Conservation (phyloP, 2,329 filamentous ascomycete genomes). For the Dactylellina sp. region DNA sequence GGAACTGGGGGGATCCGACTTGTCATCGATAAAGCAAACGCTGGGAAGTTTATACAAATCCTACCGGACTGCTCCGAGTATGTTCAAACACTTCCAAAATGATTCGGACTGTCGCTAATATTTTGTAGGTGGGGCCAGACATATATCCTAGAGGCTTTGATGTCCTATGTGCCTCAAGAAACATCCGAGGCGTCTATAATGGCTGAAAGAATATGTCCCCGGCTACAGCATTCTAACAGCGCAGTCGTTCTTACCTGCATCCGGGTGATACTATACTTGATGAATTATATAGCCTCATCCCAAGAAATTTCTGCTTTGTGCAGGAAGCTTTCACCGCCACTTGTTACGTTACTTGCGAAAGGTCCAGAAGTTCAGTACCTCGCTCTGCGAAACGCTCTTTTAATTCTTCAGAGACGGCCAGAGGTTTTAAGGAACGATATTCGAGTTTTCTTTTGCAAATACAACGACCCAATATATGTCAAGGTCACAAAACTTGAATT, state of each 20-base stretch:
- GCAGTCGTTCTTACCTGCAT: conserved; percentile 96
- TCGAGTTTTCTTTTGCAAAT: conserved; percentile 99
- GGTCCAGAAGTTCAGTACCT: conserved; percentile 98
- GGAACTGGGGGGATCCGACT: conserved; percentile 79
- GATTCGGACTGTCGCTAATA: neutral
- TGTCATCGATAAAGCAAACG: conserved; percentile 96
- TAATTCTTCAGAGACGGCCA: conserved; percentile 91
- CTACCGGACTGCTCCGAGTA: conserved; percentile 96
- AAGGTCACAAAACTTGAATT: conserved; percentile 98
- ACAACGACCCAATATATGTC: conserved; percentile 99
- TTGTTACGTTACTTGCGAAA: conserved; percentile 94
- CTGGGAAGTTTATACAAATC: conserved; percentile 97
- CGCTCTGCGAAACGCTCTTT: conserved; percentile 88
- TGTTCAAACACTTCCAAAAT: conserved; percentile 62
- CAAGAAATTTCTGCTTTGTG: conserved; percentile 88
- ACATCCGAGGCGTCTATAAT: conserved; percentile 86
- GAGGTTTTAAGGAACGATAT: conserved; percentile 97
- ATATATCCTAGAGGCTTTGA: conserved; percentile 95
- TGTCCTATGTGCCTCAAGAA: conserved; percentile 97
- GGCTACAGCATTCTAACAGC: conserved; percentile 95
- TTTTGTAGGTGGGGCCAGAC: conserved; percentile 91
- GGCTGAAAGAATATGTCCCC: conserved; percentile 93
- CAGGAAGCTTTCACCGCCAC: conserved; percentile 90
- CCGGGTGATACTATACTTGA: conserved; percentile 93
- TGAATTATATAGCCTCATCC: conserved; percentile 97